Conservation (phyloP, 2,329 filamentous ascomycete genomes). For the Epichloe hybrida region DNA sequence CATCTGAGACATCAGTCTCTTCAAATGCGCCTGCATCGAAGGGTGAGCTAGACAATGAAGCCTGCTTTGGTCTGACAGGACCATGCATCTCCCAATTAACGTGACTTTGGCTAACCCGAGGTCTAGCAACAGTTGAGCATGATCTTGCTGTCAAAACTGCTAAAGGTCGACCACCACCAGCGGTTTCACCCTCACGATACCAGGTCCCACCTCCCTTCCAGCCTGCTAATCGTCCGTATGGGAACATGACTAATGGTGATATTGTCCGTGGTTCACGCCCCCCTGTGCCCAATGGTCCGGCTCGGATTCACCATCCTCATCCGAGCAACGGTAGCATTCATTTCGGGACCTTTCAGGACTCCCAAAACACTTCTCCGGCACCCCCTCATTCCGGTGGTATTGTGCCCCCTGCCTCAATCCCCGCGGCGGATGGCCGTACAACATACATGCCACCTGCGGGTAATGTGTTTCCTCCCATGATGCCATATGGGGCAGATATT, state of each 20-base stretch:
- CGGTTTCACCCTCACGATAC: slow-evolving; percentile 23
- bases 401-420: slow-evolving; percentile 34
- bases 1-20: slow-evolving; percentile 3
- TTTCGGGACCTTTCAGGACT: slow-evolving; percentile 41
- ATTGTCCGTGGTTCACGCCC: slow-evolving; percentile 17
- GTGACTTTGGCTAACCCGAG: slow-evolving; percentile 3
- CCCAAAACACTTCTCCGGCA: slow-evolving; percentile 44
- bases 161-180: slow-evolving; percentile 17
- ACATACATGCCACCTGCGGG: slow-evolving; percentile 19
- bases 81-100: too few relatives aligned
- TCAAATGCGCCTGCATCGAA: slow-evolving; percentile 3
- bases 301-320: slow-evolving; percentile 35
- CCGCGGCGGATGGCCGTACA: slow-evolving; percentile 19
- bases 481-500: slow-evolving; percentile 22
- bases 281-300: slow-evolving; percentile 21
- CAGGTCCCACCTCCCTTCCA: slow-evolving; percentile 31
- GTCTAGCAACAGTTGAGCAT: slow-evolving; percentile 7
- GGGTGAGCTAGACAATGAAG: not conserved
- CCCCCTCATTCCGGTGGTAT: slow-evolving; percentile 36
- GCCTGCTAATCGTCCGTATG: slow-evolving; percentile 19
- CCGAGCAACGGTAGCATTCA: slow-evolving; percentile 42
- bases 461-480: slow-evolving; percentile 25
- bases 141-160: slow-evolving; percentile 5
- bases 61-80: too few relatives aligned
- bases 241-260: slow-evolving; percentile 20